These are phyloP conservation scores for Pelargonium cotyledonis DNA, from an alignment of 441 rosid species.

Conservation along the genomic window DNA sequence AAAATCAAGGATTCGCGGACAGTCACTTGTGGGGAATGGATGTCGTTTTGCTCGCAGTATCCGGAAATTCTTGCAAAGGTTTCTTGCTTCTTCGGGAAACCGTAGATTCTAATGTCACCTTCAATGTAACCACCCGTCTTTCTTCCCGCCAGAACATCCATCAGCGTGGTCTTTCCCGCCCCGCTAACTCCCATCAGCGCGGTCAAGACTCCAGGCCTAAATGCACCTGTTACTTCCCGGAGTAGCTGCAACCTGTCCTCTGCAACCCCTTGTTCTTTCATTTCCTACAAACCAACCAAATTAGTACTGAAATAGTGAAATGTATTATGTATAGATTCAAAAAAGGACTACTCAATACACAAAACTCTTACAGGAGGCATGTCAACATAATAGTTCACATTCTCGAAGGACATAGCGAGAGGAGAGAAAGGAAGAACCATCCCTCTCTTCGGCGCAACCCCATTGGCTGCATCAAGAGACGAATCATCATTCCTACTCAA, in stretches of 20 bases:
- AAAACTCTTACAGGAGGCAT: constrained; percentile 70
- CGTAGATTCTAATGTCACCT: constrained; percentile 76
- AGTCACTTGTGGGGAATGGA: constrained; percentile 61
- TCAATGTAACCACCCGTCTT: constrained; percentile 85
- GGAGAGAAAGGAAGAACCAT: constrained; percentile 93
- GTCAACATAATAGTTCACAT: constrained; percentile 66
- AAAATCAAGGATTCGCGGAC: constrained; percentile 72
- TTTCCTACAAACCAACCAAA: constrained; percentile 45
- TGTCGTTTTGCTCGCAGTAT: constrained; percentile 85
- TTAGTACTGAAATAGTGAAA: neutral
- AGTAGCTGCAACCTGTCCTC: constrained; percentile 68
- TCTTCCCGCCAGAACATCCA: constrained; percentile 95
- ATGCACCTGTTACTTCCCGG: constrained; percentile 63
- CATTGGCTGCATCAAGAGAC: constrained; percentile 28
- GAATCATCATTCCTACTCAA: constrained; percentile 28
- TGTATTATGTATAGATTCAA: too few relatives aligned
- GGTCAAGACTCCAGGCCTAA: constrained; percentile 85
- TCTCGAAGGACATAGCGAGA: constrained; percentile 73
- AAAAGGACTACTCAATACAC: too few relatives aligned
- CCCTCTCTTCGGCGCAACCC: constrained; percentile 56
- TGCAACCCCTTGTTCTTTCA: constrained; percentile 67
- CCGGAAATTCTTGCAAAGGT: constrained; percentile 96
- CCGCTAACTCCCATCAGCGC: constrained; percentile 98
- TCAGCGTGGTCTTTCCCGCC: constrained; percentile 91
- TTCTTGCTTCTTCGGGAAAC: constrained; percentile 78